Conservation (phyloP, 768 basidiomycete genomes). For the Tricholoma matsutake region DNA sequence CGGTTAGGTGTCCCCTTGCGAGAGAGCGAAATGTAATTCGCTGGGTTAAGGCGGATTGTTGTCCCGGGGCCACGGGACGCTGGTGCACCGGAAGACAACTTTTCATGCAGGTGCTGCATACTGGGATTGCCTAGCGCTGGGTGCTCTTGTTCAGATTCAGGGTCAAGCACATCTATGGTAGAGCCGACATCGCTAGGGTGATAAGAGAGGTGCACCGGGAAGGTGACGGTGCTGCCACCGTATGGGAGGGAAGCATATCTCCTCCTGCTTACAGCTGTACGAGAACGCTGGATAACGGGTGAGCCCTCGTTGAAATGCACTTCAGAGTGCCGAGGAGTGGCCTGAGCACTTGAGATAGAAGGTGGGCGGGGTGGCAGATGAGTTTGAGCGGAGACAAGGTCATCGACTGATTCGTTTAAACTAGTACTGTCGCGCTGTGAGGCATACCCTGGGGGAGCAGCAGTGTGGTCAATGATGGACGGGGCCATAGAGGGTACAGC, state of each 20-base stretch:
- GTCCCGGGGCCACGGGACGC: background rate
- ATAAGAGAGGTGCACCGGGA: background rate
- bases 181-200: background rate
- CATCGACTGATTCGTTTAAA: background rate
- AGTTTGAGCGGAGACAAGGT: background rate
- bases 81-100: background rate
- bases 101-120: background rate
- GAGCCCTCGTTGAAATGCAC: background rate
- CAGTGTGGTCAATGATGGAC: background rate
- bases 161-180: background rate
- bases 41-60: background rate
- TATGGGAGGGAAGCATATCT: background rate
- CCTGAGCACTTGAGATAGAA: background rate
- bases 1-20: background rate
- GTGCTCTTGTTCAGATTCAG: background rate
- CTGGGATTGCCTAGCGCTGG: background rate
- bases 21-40: background rate
- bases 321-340: background rate
- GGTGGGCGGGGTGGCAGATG: background rate
- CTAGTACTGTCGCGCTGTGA: background rate
- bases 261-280: background rate
- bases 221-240: background rate
- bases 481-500: background rate
- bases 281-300: background rate
- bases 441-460: conserved; percentile 1